Conservation (phyloP, 2,329 filamentous ascomycete species). For the Microsporum audouinii region DNA sequence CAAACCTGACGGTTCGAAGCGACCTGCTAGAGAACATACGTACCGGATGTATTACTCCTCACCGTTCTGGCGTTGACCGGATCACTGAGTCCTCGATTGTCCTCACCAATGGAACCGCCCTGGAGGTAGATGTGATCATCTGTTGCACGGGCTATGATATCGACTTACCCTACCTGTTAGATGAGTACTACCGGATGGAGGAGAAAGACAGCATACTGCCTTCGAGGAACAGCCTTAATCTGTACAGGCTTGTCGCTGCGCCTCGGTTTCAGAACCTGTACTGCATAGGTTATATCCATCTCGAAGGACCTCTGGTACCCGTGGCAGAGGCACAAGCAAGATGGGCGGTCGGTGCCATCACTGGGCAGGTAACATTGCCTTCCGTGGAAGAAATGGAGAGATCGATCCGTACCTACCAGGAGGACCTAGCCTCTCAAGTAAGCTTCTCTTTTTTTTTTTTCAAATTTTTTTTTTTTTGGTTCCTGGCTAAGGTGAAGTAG, state of each 20-base stretch:
- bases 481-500: background rate
- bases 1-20: constrained; percentile 26
- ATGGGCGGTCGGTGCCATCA: constrained; percentile 23
- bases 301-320: constrained; percentile 22
- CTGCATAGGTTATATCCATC: constrained; percentile 26
- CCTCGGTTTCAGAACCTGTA: constrained; percentile 25
- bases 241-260: constrained; percentile 25
- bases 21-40: constrained; percentile 28
- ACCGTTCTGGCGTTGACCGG: constrained; percentile 23
- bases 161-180: constrained; percentile 14
- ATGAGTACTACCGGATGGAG: constrained; percentile 14
- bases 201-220: constrained; percentile 10
- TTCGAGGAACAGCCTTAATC: constrained; percentile 18
- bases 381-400: constrained; percentile 19
- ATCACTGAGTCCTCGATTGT: constrained; percentile 22
- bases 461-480: background rate
- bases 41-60: constrained; percentile 23
- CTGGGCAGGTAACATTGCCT: constrained; percentile 19
- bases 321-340: constrained; percentile 28
- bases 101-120: constrained; percentile 20
- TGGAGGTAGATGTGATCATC: constrained; percentile 27
- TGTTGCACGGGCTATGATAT: constrained; percentile 26
- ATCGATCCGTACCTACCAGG: constrained; percentile 20
- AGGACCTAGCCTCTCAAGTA: constrained; percentile 18
- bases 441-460: background rate